Evolutionary conservation across 495 filamentous ascomycete genomes (phyloP).

Genomic region (Podospora pseudoanserina): DNA sequence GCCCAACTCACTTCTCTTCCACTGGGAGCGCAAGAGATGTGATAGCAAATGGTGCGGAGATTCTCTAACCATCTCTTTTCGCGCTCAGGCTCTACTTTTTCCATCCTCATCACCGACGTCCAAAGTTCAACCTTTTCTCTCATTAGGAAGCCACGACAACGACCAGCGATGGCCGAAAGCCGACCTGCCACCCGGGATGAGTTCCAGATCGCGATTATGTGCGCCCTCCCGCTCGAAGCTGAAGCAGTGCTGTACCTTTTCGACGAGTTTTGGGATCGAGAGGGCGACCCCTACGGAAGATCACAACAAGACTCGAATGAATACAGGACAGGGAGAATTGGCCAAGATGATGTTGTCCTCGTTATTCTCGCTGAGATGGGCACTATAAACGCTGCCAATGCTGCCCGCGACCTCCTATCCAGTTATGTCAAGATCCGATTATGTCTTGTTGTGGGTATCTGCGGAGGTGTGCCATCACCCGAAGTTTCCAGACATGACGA

Average conservation of each 20-base stretch:
- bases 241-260: constrained; percentile 15
- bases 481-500: constrained; percentile 27
- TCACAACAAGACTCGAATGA: constrained; percentile 29
- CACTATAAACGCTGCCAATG: constrained; percentile 30
- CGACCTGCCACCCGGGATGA: too few species aligned
- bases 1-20: too few species aligned
- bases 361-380: constrained; percentile 33
- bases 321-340: constrained; percentile 39
- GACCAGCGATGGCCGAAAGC: too few species aligned
- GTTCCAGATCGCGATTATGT: too few species aligned
- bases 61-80: too few species aligned
- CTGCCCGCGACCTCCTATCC: constrained; percentile 26
- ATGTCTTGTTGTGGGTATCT: constrained; percentile 33
- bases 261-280: constrained; percentile 30
- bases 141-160: too few species aligned
- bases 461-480: constrained; percentile 28
- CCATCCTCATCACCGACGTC: too few species aligned
- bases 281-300: constrained; percentile 23
- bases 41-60: too few species aligned
- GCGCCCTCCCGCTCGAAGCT: too few species aligned
- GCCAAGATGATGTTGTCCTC: constrained; percentile 36
- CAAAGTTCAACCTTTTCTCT: too few species aligned
- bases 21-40: too few species aligned
- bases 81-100: too few species aligned
- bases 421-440: constrained; percentile 30